These are phyloP conservation scores for Pseudocercospora pini-densiflorae DNA, from an alignment of 2,329 filamentous ascomycete species.

Conservation along the genomic window DNA sequence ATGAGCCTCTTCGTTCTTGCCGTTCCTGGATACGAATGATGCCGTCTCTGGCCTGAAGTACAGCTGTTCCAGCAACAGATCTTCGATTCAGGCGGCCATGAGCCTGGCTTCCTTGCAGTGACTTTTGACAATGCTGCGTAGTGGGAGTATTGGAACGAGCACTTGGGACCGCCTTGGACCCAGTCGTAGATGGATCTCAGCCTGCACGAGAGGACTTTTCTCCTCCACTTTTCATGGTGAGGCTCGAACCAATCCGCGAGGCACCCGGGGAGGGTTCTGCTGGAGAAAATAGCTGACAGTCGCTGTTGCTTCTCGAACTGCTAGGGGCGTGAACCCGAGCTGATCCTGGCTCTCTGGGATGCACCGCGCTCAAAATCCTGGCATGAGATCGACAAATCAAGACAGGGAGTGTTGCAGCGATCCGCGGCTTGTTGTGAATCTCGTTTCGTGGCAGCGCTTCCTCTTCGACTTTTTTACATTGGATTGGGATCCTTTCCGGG, in stretches of 20 bases:
- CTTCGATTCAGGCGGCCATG: not conserved
- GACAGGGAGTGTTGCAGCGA: slow-evolving; percentile 1
- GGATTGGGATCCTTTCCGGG: not conserved
- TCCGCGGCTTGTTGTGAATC: not conserved
- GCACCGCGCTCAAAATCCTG: not conserved
- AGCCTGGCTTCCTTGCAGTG: not conserved
- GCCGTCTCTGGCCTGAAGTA: not conserved
- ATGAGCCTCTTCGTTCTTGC: not conserved
- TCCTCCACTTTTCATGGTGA: not conserved
- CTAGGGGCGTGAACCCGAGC: not conserved
- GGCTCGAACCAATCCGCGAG: not conserved
- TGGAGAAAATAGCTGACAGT: too few species aligned
- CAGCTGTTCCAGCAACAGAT: not conserved
- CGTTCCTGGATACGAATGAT: not conserved
- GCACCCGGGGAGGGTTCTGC: not conserved
- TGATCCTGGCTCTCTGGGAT: not conserved
- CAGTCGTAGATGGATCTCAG: not conserved
- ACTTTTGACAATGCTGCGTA: not conserved
- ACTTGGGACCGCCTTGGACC: not conserved
- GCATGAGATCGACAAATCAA: not conserved
- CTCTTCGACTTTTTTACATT: not conserved
- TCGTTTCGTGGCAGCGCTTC: not conserved
- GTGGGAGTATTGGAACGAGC: slow-evolving; percentile 2
- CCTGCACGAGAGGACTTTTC: not conserved
- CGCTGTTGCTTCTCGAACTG: not conserved